phyloP scores from a whole-genome alignment of 306 rosid species.

The Mucuna pruriens region DNA sequence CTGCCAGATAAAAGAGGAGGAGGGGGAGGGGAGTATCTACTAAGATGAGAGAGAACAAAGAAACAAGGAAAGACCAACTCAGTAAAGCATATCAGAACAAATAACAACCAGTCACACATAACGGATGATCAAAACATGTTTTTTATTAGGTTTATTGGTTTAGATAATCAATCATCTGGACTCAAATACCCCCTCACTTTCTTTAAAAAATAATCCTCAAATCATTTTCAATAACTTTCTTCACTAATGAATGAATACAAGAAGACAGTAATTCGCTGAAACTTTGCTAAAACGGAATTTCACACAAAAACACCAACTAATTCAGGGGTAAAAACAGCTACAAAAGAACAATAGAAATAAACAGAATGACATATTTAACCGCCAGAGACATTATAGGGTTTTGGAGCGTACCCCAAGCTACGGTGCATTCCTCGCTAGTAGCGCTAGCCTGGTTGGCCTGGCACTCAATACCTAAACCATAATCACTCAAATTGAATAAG shows the following conservation, averaged over 20 bases:
- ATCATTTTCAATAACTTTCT: background rate
- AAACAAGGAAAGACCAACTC: background rate
- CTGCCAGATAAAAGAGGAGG: background rate
- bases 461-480: slow-evolving; percentile 76
- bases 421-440: slow-evolving; percentile 59
- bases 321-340: background rate
- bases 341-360: background rate
- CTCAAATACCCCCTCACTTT: background rate
- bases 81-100: slow-evolving; percentile 2
- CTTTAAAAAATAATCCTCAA: background rate
- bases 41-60: background rate
- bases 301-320: background rate
- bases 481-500: background rate
- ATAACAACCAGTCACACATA: background rate
- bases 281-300: background rate
- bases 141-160: background rate
- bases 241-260: background rate
- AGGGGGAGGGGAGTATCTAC: too few relatives aligned
- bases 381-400: background rate
- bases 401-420: slow-evolving; percentile 54
- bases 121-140: background rate
- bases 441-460: slow-evolving; percentile 80
- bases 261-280: background rate
- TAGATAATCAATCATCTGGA: background rate
- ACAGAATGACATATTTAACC: too few relatives aligned